A percentile compares a stretch with the other conserved stretches of the same genome.
Evolutionary conservation across 2,329 filamentous ascomycete genomes (phyloP).

Genomic region (Diaporthe humulicola): DNA sequence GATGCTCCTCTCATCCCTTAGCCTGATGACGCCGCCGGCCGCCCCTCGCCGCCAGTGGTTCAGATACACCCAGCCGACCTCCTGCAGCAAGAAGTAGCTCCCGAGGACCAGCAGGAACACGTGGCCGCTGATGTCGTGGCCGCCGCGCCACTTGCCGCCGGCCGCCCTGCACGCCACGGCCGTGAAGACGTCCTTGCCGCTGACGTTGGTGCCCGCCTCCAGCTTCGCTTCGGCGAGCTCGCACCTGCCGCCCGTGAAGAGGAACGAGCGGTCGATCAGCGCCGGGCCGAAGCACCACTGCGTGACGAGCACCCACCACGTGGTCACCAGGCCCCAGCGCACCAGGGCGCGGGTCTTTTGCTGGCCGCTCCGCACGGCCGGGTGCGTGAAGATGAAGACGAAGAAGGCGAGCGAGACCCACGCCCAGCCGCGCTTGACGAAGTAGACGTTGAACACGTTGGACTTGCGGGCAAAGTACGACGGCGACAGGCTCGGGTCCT

Average conservation of each 20-base stretch:
- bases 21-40: constrained; percentile 45
- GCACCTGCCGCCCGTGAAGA: constrained; percentile 89
- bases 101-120: constrained; percentile 92
- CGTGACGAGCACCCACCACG: constrained; percentile 87
- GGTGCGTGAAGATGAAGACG: constrained; percentile 78
- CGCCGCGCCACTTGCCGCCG: constrained; percentile 90
- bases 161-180: constrained; percentile 84
- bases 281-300: constrained; percentile 97
- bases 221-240: constrained; percentile 67
- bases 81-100: constrained; percentile 84
- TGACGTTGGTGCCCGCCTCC: constrained; percentile 56
- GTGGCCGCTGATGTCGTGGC: constrained; percentile 95
- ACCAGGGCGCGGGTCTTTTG: constrained; percentile 57
- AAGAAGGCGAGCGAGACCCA: constrained; percentile 87
- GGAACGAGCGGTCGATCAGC: constrained; percentile 90
- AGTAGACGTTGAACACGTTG: constrained; percentile 92
- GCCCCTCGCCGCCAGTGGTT: constrained; percentile 54
- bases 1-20: constrained; percentile 74
- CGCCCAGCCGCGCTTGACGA: constrained; percentile 95
- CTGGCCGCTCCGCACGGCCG: constrained; percentile 56
- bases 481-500: constrained; percentile 66
- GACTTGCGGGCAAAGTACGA: constrained; percentile 94
- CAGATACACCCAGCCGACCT: constrained; percentile 74
- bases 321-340: constrained; percentile 80
- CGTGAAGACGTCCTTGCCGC: constrained; percentile 69